These are phyloP conservation scores for Calycina herbarum DNA, from an alignment of 2,329 filamentous ascomycete genomes.

Conservation along the genomic window DNA sequence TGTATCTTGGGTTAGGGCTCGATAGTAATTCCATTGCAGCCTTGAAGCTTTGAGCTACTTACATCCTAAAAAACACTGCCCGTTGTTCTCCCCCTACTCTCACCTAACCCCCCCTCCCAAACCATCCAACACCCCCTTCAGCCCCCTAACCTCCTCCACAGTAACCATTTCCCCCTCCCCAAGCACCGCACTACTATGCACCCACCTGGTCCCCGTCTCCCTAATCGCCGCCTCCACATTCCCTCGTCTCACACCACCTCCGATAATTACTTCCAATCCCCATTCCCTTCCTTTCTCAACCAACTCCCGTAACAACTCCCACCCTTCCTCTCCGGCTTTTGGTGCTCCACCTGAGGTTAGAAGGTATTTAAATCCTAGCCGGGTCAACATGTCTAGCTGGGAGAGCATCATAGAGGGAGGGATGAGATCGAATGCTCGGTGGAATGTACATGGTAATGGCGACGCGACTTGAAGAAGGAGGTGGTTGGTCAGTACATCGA, in stretches of 20 bases:
- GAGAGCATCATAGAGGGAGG: slow-evolving; percentile 10
- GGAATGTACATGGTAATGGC: slow-evolving; percentile 51
- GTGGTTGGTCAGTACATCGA: slow-evolving; percentile 45
- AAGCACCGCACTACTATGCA: slow-evolving; percentile 47
- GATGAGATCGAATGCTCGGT: slow-evolving; percentile 52
- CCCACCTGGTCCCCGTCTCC: slow-evolving; percentile 34
- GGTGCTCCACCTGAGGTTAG: slow-evolving; percentile 48
- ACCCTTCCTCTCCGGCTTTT: slow-evolving; percentile 24
- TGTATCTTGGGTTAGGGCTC: neutral
- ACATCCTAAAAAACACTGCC: neutral
- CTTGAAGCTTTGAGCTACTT: neutral
- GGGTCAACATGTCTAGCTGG: slow-evolving; percentile 19
- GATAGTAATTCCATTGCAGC: neutral
- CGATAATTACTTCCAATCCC: slow-evolving; percentile 48
- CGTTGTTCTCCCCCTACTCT: neutral
- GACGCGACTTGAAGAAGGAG: slow-evolving; percentile 44
- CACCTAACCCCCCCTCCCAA: neutral
- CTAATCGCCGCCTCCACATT: slow-evolving; percentile 43
- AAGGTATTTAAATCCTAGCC: slow-evolving; percentile 47
- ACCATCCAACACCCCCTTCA: slow-evolving; percentile 15
- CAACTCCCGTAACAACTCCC: slow-evolving; percentile 32
- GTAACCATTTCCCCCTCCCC: slow-evolving; percentile 36
- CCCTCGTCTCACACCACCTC: slow-evolving; percentile 49
- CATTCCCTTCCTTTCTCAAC: slow-evolving; percentile 34
- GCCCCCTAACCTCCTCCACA: slow-evolving; percentile 26